phyloP scores from a whole-genome alignment of 768 basidiomycete genomes.

The Leccinum disarticulatum region DNA sequence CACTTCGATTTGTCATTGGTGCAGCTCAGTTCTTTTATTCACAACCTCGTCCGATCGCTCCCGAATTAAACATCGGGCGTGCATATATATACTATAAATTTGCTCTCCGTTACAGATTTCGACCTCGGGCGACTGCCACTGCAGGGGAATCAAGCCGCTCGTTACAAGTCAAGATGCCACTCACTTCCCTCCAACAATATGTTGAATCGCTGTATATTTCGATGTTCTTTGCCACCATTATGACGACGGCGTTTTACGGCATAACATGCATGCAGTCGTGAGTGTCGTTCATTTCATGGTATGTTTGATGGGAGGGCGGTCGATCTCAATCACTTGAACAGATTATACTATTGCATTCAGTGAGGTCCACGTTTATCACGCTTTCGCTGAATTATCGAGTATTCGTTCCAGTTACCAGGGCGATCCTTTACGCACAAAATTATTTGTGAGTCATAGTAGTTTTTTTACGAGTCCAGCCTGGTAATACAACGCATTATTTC shows the following conservation, averaged over 20 bases:
- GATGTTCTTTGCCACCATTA: background rate
- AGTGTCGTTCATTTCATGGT: background rate
- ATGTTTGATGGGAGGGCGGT: background rate
- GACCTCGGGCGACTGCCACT: background rate
- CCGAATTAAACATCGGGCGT: background rate
- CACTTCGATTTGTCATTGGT: background rate
- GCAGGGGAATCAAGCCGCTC: background rate
- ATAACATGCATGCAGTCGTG: background rate
- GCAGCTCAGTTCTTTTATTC: background rate
- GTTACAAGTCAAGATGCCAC: background rate
- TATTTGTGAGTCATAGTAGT: constrained; percentile 12
- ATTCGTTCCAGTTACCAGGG: constrained; percentile 3
- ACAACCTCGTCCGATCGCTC: background rate
- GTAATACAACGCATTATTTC: background rate
- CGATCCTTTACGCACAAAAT: constrained; percentile 6
- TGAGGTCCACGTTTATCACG: background rate
- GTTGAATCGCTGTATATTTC: background rate
- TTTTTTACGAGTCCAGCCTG: background rate
- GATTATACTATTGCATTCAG: constrained; percentile 4
- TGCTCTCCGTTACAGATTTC: background rate
- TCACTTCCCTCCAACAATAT: background rate
- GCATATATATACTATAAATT: background rate
- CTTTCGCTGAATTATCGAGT: background rate
- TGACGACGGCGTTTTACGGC: background rate
- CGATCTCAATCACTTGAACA: background rate